These are phyloP conservation scores for Crithidia sp. DNA, from an alignment of 208 protist species.

Conservation along the genomic window DNA sequence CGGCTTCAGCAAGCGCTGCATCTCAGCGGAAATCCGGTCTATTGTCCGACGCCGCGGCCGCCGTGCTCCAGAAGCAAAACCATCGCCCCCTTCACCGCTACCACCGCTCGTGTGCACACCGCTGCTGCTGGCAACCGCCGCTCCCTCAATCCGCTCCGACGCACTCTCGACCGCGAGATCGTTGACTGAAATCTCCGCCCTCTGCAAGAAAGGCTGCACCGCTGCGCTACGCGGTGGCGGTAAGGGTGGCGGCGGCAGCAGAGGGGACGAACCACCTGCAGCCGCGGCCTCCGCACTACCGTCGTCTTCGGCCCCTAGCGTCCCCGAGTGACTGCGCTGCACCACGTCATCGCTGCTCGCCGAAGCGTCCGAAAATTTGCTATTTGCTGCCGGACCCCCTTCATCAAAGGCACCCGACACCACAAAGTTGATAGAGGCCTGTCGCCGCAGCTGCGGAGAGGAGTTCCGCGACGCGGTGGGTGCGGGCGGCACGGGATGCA, in stretches of 20 bases:
- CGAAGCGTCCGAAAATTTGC: background rate
- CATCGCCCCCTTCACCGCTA: background rate
- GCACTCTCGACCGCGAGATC: background rate
- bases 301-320: too few species aligned
- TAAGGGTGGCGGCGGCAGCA: background rate
- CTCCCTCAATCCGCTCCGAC: too few species aligned
- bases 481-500: background rate
- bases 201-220: background rate
- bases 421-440: background rate
- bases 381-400: too few species aligned
- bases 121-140: background rate
- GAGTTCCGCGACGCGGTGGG: background rate
- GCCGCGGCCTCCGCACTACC: too few species aligned
- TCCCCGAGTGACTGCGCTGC: background rate
- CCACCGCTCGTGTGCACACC: background rate
- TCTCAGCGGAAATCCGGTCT: background rate
- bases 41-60: background rate
- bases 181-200: background rate
- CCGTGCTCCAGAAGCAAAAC: background rate
- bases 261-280: too few species aligned
- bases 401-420: background rate
- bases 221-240: background rate
- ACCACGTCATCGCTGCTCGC: background rate
- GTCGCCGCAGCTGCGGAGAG: background rate
- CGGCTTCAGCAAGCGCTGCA: constrained; percentile 5